Percentiles rank a stretch among this genome's conserved stretches.
These are phyloP conservation scores for Taphrina deformans DNA, from an alignment of 1,139 yeast species.

Conservation along the genomic window DNA sequence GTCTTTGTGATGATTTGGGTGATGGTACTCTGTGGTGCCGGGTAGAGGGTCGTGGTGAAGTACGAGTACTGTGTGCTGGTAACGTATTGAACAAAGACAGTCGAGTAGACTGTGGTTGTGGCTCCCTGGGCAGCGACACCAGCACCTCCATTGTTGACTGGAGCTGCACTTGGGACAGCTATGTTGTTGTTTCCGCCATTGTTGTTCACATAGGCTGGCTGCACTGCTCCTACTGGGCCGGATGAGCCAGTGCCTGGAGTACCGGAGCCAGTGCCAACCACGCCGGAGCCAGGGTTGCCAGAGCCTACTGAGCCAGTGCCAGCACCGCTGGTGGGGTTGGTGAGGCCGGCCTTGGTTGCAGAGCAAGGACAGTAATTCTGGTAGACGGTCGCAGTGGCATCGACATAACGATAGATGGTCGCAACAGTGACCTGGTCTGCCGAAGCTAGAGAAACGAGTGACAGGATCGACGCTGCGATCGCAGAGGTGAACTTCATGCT, in stretches of 20 bases:
- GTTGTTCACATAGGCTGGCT: constrained; percentile 16
- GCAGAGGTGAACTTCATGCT: constrained; percentile 21
- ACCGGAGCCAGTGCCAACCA: not conserved
- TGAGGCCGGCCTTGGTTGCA: not conserved
- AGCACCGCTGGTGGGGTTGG: constrained; percentile 1
- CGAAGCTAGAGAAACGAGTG: constrained; percentile 4
- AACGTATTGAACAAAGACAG: constrained; percentile 9
- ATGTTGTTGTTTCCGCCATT: constrained; percentile 5
- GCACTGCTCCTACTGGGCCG: not conserved
- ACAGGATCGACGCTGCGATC: constrained; percentile 19
- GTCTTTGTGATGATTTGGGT: constrained; percentile 17
- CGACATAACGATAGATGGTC: constrained; percentile 23
- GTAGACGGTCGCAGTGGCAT: constrained; percentile 28
- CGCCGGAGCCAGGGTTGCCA: not conserved
- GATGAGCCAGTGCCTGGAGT: not conserved
- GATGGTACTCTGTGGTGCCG: not conserved
- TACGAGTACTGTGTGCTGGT: not conserved
- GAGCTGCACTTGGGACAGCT: not conserved
- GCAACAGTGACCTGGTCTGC: constrained; percentile 16
- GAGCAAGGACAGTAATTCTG: constrained; percentile 26
- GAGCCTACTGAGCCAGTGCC: not conserved
- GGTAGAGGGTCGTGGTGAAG: constrained; percentile 27
- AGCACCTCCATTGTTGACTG: constrained; percentile 2
- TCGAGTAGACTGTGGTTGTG: not conserved
- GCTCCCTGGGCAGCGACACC: constrained; percentile 8